Base-by-base conservation (phyloP, 2,329 filamentous ascomycete species). In the Dactylellina parvicollis region DNA sequence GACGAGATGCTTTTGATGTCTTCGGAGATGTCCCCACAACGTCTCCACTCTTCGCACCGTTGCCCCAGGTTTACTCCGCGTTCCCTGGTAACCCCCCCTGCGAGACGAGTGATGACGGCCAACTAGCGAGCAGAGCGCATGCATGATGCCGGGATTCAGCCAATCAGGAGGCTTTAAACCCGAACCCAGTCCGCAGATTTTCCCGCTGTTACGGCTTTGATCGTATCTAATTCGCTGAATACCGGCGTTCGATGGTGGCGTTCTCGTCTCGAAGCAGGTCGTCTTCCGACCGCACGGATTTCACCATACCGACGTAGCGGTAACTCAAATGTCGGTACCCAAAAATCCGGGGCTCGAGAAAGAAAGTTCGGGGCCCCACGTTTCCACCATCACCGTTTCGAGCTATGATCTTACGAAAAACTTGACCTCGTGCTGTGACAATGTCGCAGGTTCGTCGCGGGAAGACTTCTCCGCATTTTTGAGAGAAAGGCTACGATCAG, bases 191-290 rank as follows among this genome's bases (percentile, higher is more conserved):
- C 24, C 36, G 49, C 24, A 44, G 14, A 46, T 20, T 42, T 32
- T 26, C 20, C 46, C 32, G 30, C 20, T 9, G 30, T 5, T n/a
- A 18, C 47, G 59, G 59, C 36, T 64, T 64, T 64, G 47, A 22
- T n/a, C 4, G 24, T 9, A 54, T 24, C 9, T 46, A 10, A 54
- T 64, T 64, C 34, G 59, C 16, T 44, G 36, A 54, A 54, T 54
- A 9, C 59, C 59, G 44, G 32, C 22, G 10, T 28, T 52, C 14
- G 44, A 28, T 14, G 7, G 30, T 40, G 46, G 47, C 47, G 34
- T 14, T 16, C 59, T 64, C 59, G 59, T 64, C 47, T 64, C 59
- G 47, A 64, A 42, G 18, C 10, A 9, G 16, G 42, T 36, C n/a
- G n/a, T 40, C 16, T 44, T 32, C 44, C 38, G 24, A 26, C 47